These are phyloP conservation scores for Cercospora sp. DNA, from an alignment of 2,329 filamentous ascomycete species.

Conservation along the genomic window DNA sequence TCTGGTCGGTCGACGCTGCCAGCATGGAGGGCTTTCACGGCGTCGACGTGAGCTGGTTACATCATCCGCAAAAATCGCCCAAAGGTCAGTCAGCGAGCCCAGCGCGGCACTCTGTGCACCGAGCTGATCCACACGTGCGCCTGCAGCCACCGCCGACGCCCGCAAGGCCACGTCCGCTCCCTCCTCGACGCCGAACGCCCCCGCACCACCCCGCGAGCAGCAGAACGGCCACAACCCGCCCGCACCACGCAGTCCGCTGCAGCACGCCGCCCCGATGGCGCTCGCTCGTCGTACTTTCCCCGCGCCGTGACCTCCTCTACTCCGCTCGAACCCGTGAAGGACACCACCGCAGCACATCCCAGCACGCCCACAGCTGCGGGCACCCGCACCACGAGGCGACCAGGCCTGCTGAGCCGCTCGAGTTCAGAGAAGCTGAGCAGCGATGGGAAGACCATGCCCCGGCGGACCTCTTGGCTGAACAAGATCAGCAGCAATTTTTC, in stretches of 20 bases:
- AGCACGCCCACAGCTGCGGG: slow-evolving; percentile 24
- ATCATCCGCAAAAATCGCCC: slow-evolving; percentile 21
- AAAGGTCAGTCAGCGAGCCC: slow-evolving; percentile 21
- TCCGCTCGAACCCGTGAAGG: slow-evolving; percentile 26
- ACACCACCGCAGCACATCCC: slow-evolving; percentile 28
- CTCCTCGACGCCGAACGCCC: slow-evolving; percentile 10
- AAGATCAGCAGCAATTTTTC: slow-evolving; percentile 93
- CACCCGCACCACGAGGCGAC: slow-evolving; percentile 37
- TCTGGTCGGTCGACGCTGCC: slow-evolving; percentile 19
- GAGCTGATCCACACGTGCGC: slow-evolving; percentile 1
- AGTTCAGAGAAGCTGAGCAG: slow-evolving; percentile 42
- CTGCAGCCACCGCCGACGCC: slow-evolving; percentile 3
- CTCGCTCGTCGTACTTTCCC: slow-evolving; percentile 23
- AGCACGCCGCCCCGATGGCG: slow-evolving; percentile 8
- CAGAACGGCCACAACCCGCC: slow-evolving; percentile 1
- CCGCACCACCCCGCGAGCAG: slow-evolving; percentile 5
- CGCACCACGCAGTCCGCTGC: slow-evolving; percentile 14
- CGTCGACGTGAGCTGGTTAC: slow-evolving; percentile 30
- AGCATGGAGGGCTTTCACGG: slow-evolving; percentile 31
- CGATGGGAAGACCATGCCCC: slow-evolving; percentile 37
- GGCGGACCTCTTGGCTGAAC: slow-evolving; percentile 85
- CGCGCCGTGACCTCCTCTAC: slow-evolving; percentile 29
- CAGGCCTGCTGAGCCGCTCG: slow-evolving; percentile 45
- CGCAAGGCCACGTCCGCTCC: slow-evolving; percentile 11
- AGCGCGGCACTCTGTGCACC: background rate